Evolutionary conservation across 2,329 filamentous ascomycete genomes (phyloP).

Genomic region (Penicillium crustosum): DNA sequence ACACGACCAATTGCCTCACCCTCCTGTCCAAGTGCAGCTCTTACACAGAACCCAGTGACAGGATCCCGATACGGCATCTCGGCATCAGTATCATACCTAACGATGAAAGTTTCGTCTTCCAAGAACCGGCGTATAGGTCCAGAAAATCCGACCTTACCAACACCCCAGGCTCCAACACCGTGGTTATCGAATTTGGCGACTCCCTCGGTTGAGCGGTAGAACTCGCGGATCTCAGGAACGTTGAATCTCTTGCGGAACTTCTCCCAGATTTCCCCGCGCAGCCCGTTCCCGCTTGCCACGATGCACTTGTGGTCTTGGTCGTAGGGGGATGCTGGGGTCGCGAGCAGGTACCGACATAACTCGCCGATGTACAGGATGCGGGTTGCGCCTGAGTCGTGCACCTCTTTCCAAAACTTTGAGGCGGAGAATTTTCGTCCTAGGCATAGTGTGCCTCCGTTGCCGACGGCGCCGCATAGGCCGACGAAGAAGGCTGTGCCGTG

Average conservation of each 20-base stretch:
- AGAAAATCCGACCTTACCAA: conserved; percentile 47
- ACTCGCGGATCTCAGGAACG: conserved; percentile 49
- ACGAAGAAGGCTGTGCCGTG: conserved; percentile 52
- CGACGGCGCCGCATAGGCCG: conserved; percentile 44
- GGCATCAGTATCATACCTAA: conserved; percentile 45
- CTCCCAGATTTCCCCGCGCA: conserved; percentile 51
- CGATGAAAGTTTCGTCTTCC: conserved; percentile 46
- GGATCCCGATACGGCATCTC: conserved; percentile 47
- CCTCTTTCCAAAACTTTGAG: conserved; percentile 49
- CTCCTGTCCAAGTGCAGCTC: conserved; percentile 39
- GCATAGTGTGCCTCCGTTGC: conserved; percentile 45
- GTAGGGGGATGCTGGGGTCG: conserved; percentile 46
- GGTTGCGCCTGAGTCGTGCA: conserved; percentile 44
- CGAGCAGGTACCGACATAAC: conserved; percentile 50
- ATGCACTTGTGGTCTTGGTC: conserved; percentile 48
- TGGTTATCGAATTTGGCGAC: conserved; percentile 49
- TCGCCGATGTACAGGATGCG: conserved; percentile 52
- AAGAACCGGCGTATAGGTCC: conserved; percentile 43
- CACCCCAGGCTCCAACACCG: conserved; percentile 42
- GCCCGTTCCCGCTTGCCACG: conserved; percentile 49
- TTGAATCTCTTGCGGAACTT: conserved; percentile 46
- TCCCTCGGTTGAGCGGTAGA: conserved; percentile 51
- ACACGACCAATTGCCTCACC: conserved; percentile 50
- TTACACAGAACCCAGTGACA: conserved; percentile 46
- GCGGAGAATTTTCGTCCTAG: conserved; percentile 49